Conservation (phyloP, 164 flowering plant genomes). For the Tetracentron sinense region DNA sequence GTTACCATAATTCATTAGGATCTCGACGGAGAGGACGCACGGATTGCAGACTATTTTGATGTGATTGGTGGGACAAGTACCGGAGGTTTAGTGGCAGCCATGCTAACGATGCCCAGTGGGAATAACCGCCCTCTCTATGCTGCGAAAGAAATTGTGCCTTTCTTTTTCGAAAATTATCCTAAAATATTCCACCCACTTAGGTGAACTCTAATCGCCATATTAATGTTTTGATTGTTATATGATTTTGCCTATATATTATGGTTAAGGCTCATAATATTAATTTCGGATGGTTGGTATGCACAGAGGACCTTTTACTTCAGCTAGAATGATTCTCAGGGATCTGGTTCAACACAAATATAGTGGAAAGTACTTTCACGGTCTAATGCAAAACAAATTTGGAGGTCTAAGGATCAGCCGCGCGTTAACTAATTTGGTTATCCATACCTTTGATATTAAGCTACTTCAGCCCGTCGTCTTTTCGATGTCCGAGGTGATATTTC, state of each 20-base stretch:
- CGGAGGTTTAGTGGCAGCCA: constrained; percentile 41
- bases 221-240: background rate
- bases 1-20: too few relatives aligned
- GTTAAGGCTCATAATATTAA: background rate
- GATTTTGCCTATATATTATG: background rate
- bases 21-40: constrained; percentile 28
- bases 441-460: constrained; percentile 24
- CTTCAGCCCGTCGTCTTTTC: constrained; percentile 28
- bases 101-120: constrained; percentile 37
- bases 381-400: constrained; percentile 8
- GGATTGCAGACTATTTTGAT: constrained; percentile 44
- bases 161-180: constrained; percentile 27
- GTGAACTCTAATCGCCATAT: constrained; percentile 6
- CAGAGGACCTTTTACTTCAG: constrained; percentile 6
- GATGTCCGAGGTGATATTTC: constrained; percentile 23
- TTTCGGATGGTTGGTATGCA: background rate
- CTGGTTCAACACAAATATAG: constrained; percentile 17
- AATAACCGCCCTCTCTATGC: too few relatives aligned
- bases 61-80: constrained; percentile 47
- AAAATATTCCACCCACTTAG: constrained; percentile 33
- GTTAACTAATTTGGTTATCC: constrained; percentile 24
- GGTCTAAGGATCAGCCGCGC: constrained; percentile 13
- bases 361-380: constrained; percentile 18
- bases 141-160: constrained; percentile 33
- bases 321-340: background rate